Percentiles rank a stretch among this genome's conserved stretches.
Evolutionary conservation across 208 protist species (phyloP).

Genomic region (Leishmania guyanensis): DNA sequence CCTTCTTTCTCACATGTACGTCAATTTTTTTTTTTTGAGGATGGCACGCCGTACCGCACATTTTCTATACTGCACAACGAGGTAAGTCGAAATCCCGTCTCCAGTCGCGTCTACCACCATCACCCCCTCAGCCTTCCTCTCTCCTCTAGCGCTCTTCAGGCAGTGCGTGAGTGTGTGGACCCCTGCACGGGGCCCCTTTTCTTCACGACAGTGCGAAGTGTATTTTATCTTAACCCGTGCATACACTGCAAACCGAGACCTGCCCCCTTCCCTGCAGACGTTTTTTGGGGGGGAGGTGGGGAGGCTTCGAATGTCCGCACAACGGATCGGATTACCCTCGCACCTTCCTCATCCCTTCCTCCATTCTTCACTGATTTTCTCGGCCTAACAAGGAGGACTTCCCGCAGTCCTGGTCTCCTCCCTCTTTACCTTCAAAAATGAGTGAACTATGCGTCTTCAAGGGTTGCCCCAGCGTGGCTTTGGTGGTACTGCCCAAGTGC

Average conservation of each 20-base stretch:
- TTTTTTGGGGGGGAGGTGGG: not conserved
- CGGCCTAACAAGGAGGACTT: not conserved
- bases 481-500: slow-evolving; percentile 61
- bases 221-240: not conserved
- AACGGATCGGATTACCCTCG: not conserved
- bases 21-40: not conserved
- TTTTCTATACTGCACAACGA: not conserved
- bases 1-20: not conserved
- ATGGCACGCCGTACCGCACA: not conserved
- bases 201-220: not conserved
- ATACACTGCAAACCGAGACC: not conserved
- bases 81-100: not conserved
- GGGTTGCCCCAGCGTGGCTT: slow-evolving; percentile 47
- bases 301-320: not conserved
- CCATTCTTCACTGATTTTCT: not conserved
- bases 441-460: slow-evolving; percentile 36
- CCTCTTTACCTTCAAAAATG: slow-evolving; percentile 28
- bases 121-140: not conserved
- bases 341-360: not conserved
- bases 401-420: slow-evolving; percentile 9
- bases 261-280: no score
- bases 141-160: not conserved
- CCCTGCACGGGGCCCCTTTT: not conserved
- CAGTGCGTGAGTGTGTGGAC: no score
- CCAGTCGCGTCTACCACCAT: not conserved